A percentile compares a stretch with the other conserved stretches of the same genome.
Conservation (phyloP, 2,329 filamentous ascomycete species). For the Penicillium sp. region DNA sequence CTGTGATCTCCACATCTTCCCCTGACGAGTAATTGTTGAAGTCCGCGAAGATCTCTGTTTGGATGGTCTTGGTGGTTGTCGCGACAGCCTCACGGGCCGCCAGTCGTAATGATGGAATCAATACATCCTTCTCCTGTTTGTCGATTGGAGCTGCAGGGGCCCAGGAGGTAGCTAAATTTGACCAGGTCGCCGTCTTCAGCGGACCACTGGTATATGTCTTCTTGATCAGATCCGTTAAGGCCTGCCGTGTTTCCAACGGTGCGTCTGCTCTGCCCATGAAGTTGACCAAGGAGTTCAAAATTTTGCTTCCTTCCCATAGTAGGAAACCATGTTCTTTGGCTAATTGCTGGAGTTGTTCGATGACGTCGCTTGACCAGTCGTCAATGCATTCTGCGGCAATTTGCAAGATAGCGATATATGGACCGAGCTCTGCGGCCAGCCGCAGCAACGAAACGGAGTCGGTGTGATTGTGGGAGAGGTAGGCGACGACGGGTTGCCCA, state of each 20-base stretch:
- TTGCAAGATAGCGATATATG: slow-evolving; percentile 62
- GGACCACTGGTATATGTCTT: slow-evolving; percentile 43
- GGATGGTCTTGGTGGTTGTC: slow-evolving; percentile 39
- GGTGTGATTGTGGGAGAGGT: slow-evolving; percentile 59
- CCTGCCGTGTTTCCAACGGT: slow-evolving; percentile 32
- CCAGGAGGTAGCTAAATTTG: slow-evolving; percentile 42
- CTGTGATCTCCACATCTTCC: slow-evolving; percentile 14
- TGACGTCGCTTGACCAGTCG: slow-evolving; percentile 61
- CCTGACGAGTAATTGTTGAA: slow-evolving; percentile 12
- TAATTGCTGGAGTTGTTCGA: slow-evolving; percentile 37
- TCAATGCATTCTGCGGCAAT: slow-evolving; percentile 64
- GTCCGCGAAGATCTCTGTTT: slow-evolving; percentile 43
- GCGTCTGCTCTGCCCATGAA: slow-evolving; percentile 29
- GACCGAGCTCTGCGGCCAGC: slow-evolving; percentile 60
- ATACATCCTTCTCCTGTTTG: slow-evolving; percentile 41
- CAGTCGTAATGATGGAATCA: slow-evolving; percentile 44
- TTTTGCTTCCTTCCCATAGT: slow-evolving; percentile 44
- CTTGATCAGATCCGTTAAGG: slow-evolving; percentile 36
- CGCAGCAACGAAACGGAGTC: slow-evolving; percentile 57
- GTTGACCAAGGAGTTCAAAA: slow-evolving; percentile 39
- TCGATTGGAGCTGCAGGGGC: slow-evolving; percentile 36
- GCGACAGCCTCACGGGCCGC: slow-evolving; percentile 46
- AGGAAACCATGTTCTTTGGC: slow-evolving; percentile 42
- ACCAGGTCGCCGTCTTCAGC: slow-evolving; percentile 41
- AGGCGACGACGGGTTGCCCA: slow-evolving; percentile 43